Evolutionary conservation across 1,284 basidiomycete species (phyloP), one percentile per base, ranked within the genome.

Genomic region (Athelia psychrophila): DNA sequence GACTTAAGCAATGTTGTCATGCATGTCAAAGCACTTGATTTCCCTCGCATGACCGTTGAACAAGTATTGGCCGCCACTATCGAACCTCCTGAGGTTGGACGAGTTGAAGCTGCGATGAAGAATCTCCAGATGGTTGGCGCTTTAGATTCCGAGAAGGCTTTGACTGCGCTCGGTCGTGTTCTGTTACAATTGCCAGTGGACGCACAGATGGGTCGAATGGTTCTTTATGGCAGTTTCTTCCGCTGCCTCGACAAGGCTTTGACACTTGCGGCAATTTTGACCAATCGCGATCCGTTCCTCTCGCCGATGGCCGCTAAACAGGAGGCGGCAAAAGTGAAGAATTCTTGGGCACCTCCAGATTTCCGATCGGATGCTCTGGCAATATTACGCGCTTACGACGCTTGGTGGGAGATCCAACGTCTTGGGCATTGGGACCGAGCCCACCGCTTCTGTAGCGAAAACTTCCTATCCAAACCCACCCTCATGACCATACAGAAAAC

Each of bases 1-100:
- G 92, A 95, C 69, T 68, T 95, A 60, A 93, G 85, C 66, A 93
- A 94, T 64, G 88, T 95, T 49, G 91, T 94, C 24, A 95, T 97
- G 95, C 95, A 96, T 66, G 86, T 98, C 71, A 98, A 97, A 64
- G 95, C 95, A n/a, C 80, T 98, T 45, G 88, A 95, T 64, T 91
- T 98, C 66, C 91, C 93, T 5, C 86, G 85, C 48, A 86, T 95
- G 84, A 75, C 83, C 30, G 91, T 93, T 18, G 91, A 97, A 64
- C 88, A 95, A 52, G 94, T 98, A 22, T 76, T 98, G 18, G 86
- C 82, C 0, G 84, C 81, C 20, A 83, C 91, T 9, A 98, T 98
- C 57, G 95, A 98, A 67, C 91, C 96, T 4, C 95, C 95, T n/a
- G 84, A 83, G 44, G 72, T 81, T 0, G 82, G 84, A 30, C 86